Conservation (phyloP, 139 green algal species). For the Micractinium conductrix region DNA sequence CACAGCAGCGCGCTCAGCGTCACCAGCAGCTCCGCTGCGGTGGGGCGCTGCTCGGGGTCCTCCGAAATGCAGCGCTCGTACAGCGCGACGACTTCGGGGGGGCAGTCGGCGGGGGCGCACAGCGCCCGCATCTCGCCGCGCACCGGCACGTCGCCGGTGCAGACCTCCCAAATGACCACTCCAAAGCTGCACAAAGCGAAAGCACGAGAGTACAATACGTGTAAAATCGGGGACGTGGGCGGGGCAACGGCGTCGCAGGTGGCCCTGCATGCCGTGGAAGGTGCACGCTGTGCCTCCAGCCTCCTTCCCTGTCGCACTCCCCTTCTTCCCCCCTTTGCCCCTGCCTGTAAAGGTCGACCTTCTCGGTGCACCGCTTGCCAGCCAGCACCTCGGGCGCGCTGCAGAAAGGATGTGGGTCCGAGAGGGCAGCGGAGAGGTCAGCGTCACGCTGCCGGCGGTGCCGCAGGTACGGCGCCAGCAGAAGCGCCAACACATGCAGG, state of each 20-base stretch:
- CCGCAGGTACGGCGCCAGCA: not conserved
- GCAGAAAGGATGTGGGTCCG: not conserved
- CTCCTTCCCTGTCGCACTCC: too few species aligned
- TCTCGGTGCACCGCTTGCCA: slow-evolving; percentile 37
- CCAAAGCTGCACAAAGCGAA: too few species aligned
- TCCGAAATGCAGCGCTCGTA: slow-evolving; percentile 39
- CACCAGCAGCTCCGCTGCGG: slow-evolving; percentile 38
- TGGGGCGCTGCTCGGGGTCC: slow-evolving; percentile 45
- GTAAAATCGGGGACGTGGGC: too few species aligned
- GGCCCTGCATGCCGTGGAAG: too few species aligned
- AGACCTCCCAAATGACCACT: slow-evolving; percentile 56
- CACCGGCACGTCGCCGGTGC: slow-evolving; percentile 50
- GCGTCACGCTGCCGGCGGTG: not conserved
- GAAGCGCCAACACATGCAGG: not conserved
- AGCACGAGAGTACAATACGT: too few species aligned
- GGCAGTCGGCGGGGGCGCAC: slow-evolving; percentile 46
- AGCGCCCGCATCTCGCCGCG: slow-evolving; percentile 45
- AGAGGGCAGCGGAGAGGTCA: not conserved
- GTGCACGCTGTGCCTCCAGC: too few species aligned
- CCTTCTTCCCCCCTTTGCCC: too few species aligned
- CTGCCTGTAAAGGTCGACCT: slow-evolving; percentile 58
- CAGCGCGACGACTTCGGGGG: slow-evolving; percentile 41
- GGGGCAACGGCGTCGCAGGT: too few species aligned
- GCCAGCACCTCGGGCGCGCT: slow-evolving; percentile 53
- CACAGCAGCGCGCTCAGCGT: slow-evolving; percentile 13